Evolutionary conservation across 257 asterid genomes (phyloP).

Genomic region (Gentiana dahurica): DNA sequence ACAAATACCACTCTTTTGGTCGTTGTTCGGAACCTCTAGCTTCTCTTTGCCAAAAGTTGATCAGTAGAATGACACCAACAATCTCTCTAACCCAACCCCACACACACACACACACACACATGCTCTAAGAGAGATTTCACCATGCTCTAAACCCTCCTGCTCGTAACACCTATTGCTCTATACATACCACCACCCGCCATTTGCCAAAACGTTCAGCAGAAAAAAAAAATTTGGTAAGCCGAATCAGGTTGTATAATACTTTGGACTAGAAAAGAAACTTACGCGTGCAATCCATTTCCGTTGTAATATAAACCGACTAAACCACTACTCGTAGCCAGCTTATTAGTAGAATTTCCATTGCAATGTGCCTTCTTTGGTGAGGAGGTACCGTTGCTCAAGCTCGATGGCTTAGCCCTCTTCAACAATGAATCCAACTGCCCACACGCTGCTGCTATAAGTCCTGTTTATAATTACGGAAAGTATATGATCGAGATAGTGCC

Average conservation of each 20-base stretch:
- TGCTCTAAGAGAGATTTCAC: no score
- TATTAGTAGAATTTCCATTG: slow-evolving; percentile 13
- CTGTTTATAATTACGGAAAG: slow-evolving; percentile 11
- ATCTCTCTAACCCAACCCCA: no score
- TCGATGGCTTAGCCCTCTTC: slow-evolving; percentile 15
- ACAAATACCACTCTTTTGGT: neutral
- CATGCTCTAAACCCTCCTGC: no score
- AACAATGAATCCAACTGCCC: slow-evolving; percentile 26
- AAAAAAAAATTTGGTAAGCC: no score
- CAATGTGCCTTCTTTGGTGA: slow-evolving; percentile 9
- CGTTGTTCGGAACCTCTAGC: neutral
- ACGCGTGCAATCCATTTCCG: slow-evolving; percentile 20
- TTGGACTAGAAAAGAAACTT: neutral
- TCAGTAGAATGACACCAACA: no score
- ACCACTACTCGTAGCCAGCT: slow-evolving; percentile 12
- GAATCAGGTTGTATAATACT: no score
- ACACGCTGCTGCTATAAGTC: slow-evolving; percentile 34
- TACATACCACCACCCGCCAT: no score
- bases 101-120: no score
- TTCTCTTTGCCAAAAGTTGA: neutral
- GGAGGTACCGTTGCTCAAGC: slow-evolving; percentile 14
- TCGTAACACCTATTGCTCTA: no score
- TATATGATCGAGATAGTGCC: neutral
- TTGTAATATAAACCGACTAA: slow-evolving; percentile 18
- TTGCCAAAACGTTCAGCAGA: no score